These are phyloP conservation scores for Mycena rebaudengoi DNA, from an alignment of 768 basidiomycete genomes.

Conservation along the genomic window DNA sequence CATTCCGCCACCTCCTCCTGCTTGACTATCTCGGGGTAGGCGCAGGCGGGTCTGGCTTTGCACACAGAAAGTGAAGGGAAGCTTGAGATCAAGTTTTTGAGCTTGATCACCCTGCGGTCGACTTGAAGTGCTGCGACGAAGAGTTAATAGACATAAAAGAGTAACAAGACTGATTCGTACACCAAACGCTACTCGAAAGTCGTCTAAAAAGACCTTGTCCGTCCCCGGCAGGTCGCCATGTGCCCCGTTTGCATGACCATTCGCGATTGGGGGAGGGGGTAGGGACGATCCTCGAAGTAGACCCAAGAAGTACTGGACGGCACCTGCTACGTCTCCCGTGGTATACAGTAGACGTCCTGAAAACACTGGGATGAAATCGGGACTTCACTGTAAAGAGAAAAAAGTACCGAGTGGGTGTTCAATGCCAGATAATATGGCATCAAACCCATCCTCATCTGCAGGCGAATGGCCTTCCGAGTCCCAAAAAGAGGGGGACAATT, in stretches of 20 bases:
- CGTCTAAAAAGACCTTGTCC: constrained; percentile 82
- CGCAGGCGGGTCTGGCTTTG: constrained; percentile 64
- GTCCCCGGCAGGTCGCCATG: constrained; percentile 43
- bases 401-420: constrained; percentile 78
- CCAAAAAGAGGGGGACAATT: constrained; percentile 84
- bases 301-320: constrained; percentile 80
- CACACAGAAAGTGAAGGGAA: constrained; percentile 76
- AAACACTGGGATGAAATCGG: constrained; percentile 10
- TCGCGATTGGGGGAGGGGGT: constrained; percentile 28
- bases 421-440: constrained; percentile 73
- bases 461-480: constrained; percentile 66
- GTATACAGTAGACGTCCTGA: constrained; percentile 89
- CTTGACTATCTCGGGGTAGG: constrained; percentile 57
- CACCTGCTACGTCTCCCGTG: constrained; percentile 82
- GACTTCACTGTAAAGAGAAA: neutral
- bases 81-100: constrained; percentile 53
- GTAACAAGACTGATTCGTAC: constrained; percentile 52
- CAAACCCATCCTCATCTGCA: constrained; percentile 54
- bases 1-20: constrained; percentile 60
- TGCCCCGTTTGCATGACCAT: constrained; percentile 27
- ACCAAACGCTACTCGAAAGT: constrained; percentile 87
- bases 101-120: constrained; percentile 59
- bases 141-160: neutral
- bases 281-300: constrained; percentile 63
- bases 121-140: constrained; percentile 70